Percentiles rank a stretch among this genome's conserved stretches.
phyloP scores from a whole-genome alignment of 768 basidiomycete genomes.

The Cystofilobasidium ferigula region DNA sequence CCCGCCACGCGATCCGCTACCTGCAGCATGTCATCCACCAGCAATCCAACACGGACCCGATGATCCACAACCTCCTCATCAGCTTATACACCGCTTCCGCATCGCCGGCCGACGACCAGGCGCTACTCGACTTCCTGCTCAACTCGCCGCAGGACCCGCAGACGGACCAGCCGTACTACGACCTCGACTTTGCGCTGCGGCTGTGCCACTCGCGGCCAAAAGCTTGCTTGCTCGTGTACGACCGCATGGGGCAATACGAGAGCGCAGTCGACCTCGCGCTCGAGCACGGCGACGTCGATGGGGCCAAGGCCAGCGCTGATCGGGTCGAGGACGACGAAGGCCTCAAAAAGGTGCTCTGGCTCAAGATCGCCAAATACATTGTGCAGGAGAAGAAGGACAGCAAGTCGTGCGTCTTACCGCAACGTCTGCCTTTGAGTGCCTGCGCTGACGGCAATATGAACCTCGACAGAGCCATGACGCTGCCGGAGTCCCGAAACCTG shows the following conservation, averaged over 20 bases:
- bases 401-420: neutral
- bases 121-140: constrained; percentile 60
- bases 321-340: constrained; percentile 72
- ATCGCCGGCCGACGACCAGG: constrained; percentile 42
- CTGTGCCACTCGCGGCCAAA: constrained; percentile 72
- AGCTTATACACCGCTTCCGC: constrained; percentile 52
- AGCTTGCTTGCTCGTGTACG: constrained; percentile 91
- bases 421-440: no score
- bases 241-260: constrained; percentile 94
- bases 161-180: constrained; percentile 81
- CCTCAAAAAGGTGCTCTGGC: constrained; percentile 85
- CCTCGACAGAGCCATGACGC: constrained; percentile 73
- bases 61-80: constrained; percentile 85
- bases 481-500: constrained; percentile 51
- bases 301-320: constrained; percentile 91
- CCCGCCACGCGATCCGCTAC: constrained; percentile 78
- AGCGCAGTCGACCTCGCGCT: constrained; percentile 90
- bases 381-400: constrained; percentile 12
- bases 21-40: constrained; percentile 72
- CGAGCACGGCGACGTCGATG: constrained; percentile 83
- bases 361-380: constrained; percentile 97
- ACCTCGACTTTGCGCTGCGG: constrained; percentile 90
- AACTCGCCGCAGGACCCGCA: constrained; percentile 69
- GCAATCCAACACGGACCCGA: constrained; percentile 55
- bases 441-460: neutral